These are phyloP conservation scores for Aspergillus tanneri DNA, from an alignment of 2,329 filamentous ascomycete genomes.

Conservation along the genomic window DNA sequence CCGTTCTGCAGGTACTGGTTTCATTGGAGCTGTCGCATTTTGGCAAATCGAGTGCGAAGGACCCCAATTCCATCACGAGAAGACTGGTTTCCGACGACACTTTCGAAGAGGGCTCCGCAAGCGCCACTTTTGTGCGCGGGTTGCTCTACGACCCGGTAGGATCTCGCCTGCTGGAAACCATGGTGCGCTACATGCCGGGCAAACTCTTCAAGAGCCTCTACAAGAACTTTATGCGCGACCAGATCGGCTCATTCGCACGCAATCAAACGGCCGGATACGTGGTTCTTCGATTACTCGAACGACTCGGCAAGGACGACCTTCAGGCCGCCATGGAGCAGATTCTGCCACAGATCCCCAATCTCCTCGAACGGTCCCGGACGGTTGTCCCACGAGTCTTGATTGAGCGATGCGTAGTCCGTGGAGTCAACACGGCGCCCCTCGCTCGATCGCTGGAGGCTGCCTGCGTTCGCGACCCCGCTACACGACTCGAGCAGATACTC, in stretches of 20 bases:
- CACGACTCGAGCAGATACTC: constrained; percentile 61
- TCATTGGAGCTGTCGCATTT: constrained; percentile 79
- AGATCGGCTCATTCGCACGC: constrained; percentile 75
- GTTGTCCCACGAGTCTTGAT: constrained; percentile 79
- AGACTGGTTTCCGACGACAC: constrained; percentile 78
- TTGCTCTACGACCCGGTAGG: constrained; percentile 89
- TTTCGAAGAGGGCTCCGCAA: constrained; percentile 69
- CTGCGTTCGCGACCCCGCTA: constrained; percentile 51
- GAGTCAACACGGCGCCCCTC: constrained; percentile 57
- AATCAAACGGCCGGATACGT: constrained; percentile 92
- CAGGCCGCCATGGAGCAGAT: constrained; percentile 70
- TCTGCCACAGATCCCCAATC: constrained; percentile 66
- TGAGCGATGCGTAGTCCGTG: constrained; percentile 73
- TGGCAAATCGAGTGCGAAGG: constrained; percentile 64
- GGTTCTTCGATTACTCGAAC: constrained; percentile 75
- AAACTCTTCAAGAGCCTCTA: constrained; percentile 90
- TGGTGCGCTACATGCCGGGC: constrained; percentile 76
- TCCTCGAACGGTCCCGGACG: constrained; percentile 73
- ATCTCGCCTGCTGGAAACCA: constrained; percentile 82
- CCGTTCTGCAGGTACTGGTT: constrained; percentile 84
- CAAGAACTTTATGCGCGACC: constrained; percentile 72
- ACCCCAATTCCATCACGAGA: constrained; percentile 68
- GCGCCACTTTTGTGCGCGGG: constrained; percentile 77
- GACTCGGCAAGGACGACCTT: constrained; percentile 83
- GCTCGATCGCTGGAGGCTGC: constrained; percentile 58